These are phyloP conservation scores for Lippia alba DNA, from an alignment of 305 asterid genomes.

Conservation along the genomic window DNA sequence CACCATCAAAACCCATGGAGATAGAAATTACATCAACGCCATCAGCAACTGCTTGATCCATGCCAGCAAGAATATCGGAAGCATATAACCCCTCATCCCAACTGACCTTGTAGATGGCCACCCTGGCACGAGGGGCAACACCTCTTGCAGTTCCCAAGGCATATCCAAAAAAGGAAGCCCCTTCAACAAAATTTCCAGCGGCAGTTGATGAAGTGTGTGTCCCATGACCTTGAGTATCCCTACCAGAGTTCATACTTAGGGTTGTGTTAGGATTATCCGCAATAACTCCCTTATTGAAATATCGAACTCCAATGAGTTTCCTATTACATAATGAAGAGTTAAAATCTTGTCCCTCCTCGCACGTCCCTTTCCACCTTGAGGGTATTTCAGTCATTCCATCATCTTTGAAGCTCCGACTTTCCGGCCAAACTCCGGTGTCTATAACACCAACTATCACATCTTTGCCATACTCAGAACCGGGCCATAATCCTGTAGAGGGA, in stretches of 20 bases:
- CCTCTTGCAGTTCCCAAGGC: constrained; percentile 68
- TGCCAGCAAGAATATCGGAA: constrained; percentile 56
- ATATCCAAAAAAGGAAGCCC: constrained; percentile 56
- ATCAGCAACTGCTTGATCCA: constrained; percentile 54
- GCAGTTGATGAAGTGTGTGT: constrained; percentile 57
- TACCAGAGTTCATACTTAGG: constrained; percentile 47
- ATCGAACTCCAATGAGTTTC: constrained; percentile 47
- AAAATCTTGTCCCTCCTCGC: constrained; percentile 51
- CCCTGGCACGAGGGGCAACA: constrained; percentile 54
- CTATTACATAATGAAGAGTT: constrained; percentile 53
- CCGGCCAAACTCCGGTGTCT: constrained; percentile 61
- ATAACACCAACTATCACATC: constrained; percentile 59
- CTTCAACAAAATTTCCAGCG: constrained; percentile 51
- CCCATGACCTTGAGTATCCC: constrained; percentile 59
- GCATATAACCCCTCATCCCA: constrained; percentile 40
- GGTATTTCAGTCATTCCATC: constrained; percentile 54
- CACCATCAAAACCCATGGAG: constrained; percentile 36
- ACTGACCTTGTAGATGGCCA: constrained; percentile 57
- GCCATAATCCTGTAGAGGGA: constrained; percentile 54
- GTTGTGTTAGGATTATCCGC: constrained; percentile 40
- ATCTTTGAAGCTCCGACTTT: constrained; percentile 49
- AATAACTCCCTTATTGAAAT: constrained; percentile 44
- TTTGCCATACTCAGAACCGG: constrained; percentile 50
- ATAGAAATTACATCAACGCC: constrained; percentile 53
- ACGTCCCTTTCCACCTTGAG: constrained; percentile 54